Conservation (phyloP, 768 basidiomycete genomes). For the Rhizopogon vesiculosus region DNA sequence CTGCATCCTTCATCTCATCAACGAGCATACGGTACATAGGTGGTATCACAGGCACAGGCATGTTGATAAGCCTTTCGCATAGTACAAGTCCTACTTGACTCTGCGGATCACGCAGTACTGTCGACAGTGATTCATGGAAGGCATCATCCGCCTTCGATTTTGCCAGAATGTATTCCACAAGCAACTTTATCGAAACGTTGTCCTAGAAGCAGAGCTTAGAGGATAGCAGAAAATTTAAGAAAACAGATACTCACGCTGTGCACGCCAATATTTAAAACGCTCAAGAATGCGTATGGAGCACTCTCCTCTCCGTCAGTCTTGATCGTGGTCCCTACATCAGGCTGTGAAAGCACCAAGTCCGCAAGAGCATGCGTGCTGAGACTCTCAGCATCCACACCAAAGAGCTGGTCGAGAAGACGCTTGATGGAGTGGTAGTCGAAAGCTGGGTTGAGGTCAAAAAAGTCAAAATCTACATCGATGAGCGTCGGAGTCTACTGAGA, state of each 20-base stretch:
- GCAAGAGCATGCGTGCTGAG: slow-evolving; percentile 72
- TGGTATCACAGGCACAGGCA: slow-evolving; percentile 90
- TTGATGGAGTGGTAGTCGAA: slow-evolving; percentile 88
- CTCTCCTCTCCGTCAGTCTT: slow-evolving; percentile 64
- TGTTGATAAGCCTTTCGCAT: slow-evolving; percentile 88
- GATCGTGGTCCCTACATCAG: slow-evolving; percentile 79
- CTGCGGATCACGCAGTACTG: slow-evolving; percentile 12
- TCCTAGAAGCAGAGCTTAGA: slow-evolving; percentile 37
- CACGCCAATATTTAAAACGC: slow-evolving; percentile 72
- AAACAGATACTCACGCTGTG: slow-evolving; percentile 46
- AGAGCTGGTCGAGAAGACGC: slow-evolving; percentile 63
- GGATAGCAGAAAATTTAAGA: neutral
- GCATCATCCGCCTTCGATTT: slow-evolving; percentile 47
- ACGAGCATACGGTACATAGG: slow-evolving; percentile 89
- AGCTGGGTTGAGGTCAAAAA: slow-evolving; percentile 79
- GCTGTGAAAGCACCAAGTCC: slow-evolving; percentile 73
- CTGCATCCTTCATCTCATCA: slow-evolving; percentile 75
- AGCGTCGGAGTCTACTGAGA: slow-evolving; percentile 12
- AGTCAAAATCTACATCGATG: slow-evolving; percentile 61
- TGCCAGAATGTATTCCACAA: slow-evolving; percentile 65
- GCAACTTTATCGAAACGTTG: slow-evolving; percentile 63
- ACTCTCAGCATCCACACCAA: slow-evolving; percentile 65
- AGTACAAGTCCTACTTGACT: slow-evolving; percentile 78
- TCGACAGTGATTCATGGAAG: slow-evolving; percentile 50
- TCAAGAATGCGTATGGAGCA: slow-evolving; percentile 87